Percentiles rank a stretch among this genome's conserved stretches.
phyloP scores from a whole-genome alignment of 768 basidiomycete species.

The Termitomyces sp. region DNA sequence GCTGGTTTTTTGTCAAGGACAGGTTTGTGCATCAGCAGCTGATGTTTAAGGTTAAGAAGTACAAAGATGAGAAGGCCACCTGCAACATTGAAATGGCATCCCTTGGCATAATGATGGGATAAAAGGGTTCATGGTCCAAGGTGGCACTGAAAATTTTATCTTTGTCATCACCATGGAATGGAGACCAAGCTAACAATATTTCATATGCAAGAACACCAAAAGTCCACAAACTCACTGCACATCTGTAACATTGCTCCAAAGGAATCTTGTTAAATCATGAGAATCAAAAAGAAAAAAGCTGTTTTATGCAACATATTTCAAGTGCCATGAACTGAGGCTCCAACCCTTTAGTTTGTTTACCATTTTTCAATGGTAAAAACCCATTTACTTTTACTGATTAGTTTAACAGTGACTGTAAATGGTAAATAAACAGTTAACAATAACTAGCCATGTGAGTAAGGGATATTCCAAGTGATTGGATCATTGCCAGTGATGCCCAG shows the following conservation, averaged over 20 bases:
- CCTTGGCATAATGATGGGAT: constrained; percentile 98
- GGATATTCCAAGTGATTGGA: too few species aligned
- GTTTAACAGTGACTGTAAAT: too few species aligned
- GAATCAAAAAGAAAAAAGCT: neutral
- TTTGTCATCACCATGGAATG: constrained; percentile 98
- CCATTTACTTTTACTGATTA: too few species aligned
- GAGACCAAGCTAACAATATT: constrained; percentile 98
- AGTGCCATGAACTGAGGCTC: constrained; percentile 98
- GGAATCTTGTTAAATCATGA: constrained; percentile 64
- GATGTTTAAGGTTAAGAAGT: neutral
- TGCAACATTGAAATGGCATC: constrained; percentile 95
- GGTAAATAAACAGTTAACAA: too few species aligned
- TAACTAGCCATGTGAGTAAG: too few species aligned
- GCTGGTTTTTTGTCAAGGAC: neutral
- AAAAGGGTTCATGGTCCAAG: constrained; percentile 95
- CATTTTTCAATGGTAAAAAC: too few species aligned
- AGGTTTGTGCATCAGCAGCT: constrained; percentile 94
- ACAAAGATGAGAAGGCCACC: constrained; percentile 37
- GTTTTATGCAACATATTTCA: constrained; percentile 57
- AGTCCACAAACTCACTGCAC: constrained; percentile 99
- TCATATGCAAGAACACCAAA: constrained; percentile 98
- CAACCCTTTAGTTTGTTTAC: too few species aligned
- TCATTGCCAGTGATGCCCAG: too few species aligned
- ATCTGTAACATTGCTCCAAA: constrained; percentile 97
- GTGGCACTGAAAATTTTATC: constrained; percentile 99